phyloP scores from a whole-genome alignment of 768 basidiomycete species.

The Megacollybia marginata region DNA sequence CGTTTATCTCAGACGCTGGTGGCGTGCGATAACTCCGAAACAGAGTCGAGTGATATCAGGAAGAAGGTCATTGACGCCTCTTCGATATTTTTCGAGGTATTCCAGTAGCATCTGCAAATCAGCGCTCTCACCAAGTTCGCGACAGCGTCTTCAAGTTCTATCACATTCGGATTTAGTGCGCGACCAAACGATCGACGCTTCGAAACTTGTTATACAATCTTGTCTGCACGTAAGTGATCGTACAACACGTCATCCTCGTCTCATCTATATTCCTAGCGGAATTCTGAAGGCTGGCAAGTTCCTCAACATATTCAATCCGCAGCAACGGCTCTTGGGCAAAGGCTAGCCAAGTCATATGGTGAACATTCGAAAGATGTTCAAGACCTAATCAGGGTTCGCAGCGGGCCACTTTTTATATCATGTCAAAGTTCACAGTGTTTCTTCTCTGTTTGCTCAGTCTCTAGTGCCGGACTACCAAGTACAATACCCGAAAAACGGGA shows the following conservation, averaged over 20 bases:
- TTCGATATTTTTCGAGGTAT: constrained; percentile 40
- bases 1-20: constrained; percentile 37
- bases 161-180: not conserved
- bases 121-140: not conserved
- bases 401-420: constrained; percentile 27
- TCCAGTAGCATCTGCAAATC: too few relatives aligned
- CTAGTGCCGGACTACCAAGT: not conserved
- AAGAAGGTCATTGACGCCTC: constrained; percentile 45
- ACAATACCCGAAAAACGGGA: not conserved
- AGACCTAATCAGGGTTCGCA: constrained; percentile 51
- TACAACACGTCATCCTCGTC: not conserved
- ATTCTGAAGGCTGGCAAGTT: constrained; percentile 34
- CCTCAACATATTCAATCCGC: constrained; percentile 31
- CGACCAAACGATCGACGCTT: constrained; percentile 18
- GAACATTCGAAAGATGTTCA: constrained; percentile 25
- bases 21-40: constrained; percentile 24
- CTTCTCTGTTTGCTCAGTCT: constrained; percentile 1
- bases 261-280: constrained; percentile 26
- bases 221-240: constrained; percentile 29
- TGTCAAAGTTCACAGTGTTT: not conserved
- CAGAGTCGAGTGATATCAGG: constrained; percentile 27
- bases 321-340: constrained; percentile 22
- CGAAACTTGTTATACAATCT: constrained; percentile 34
- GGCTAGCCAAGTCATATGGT: constrained; percentile 17
- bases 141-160: not conserved